Evolutionary conservation across 75 land plant genomes (phyloP), one percentile per base, ranked within the genome.

Genomic region (Pinus taeda): DNA sequence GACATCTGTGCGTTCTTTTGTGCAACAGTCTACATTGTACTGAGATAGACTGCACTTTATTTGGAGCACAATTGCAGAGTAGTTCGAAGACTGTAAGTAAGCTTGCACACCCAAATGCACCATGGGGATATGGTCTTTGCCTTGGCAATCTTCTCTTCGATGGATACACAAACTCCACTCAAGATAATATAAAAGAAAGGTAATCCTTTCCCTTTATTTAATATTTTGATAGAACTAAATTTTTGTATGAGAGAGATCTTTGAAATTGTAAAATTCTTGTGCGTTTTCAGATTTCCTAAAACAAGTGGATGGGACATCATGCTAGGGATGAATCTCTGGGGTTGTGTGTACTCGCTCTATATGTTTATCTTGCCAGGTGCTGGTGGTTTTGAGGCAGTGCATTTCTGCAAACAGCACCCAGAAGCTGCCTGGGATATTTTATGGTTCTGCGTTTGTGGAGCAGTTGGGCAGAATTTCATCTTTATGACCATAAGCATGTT

Each of bases 241-340:
- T 26, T 11, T 33, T 73, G 7, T 26, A 13, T 22, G 18, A 71
- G 55, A 49, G 12, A 9, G 55, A 49, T 49, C 55, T 49, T 49
- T 2, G 13, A 49, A 49, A 49, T 49, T 49, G 55, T 8, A 2
- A 49, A 49, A 49, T 49, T 49, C 55, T 49, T 9, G 55, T n/a
- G 12, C 37, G 64, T 65, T 67, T 60, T 18, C 85, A 97, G 99
- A 83, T 97, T 87, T 75, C 96, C 99, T 30, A 93, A 97, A 73
- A 95, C 98, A 60, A 88, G 76, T 77, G 93, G 98, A 0, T 97
- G 99, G 99, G 91, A 93, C 72, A 87, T 97, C 75, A 97, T 97
- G 99, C 77, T 97, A 79, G 99, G 99, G 37, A 97, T 97, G 99
- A 97, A 97, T 75, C 76, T 95, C 42, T 97, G 99, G 99, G 95